Evolutionary conservation across 177 flowering plant species (phyloP), one percentile per base, ranked within the genome.

Genomic region (Vitis hybrid): DNA sequence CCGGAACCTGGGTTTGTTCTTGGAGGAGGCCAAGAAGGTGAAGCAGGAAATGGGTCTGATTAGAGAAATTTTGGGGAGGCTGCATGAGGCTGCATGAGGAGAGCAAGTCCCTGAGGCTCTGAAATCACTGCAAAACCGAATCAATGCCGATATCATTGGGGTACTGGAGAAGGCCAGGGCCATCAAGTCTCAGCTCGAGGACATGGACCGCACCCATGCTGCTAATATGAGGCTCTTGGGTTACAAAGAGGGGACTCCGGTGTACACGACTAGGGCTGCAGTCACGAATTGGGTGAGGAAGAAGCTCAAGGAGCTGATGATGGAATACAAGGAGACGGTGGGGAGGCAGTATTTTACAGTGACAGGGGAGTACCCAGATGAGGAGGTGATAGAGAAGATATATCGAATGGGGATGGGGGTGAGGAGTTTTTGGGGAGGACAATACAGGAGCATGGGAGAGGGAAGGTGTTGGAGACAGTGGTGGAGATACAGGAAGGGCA

Each of bases 401-500:
- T 94, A 48, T 74, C 84, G 0, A 83, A 80, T 45, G 84, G 84
- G 1, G 75, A 60, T 17, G 91, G 89, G 2, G 88, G 84, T 11
- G 98, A 89, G 74, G 85, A 83, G 66, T 82, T 89, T 65, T 50
- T 93, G 51, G 78, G 81, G 30, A 80, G 67, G 56, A 94, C 98
- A 0, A 80, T 89, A 0, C 83, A 88, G 69, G 93, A 91, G 79
- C 95, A 91, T 23, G 98, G 98, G 9, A 82, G 87, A 70, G 98
- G 98, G 56, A 89, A 86, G 79, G 90, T 91, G 80, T 52, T 89
- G 60, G 97, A 86, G 73, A 94, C 97, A 0, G 93, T 88, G 79
- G 83, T 80, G 64, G 97, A 92, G 85, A 94, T 92, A 3, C 90
- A 91, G 73, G 98, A 86, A 52, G 68, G 98, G 77, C 83, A 88